Evolutionary conservation across 768 basidiomycete genomes (phyloP), one percentile per base, ranked within the genome.

Genomic region (Suillus fuscotomentosus): DNA sequence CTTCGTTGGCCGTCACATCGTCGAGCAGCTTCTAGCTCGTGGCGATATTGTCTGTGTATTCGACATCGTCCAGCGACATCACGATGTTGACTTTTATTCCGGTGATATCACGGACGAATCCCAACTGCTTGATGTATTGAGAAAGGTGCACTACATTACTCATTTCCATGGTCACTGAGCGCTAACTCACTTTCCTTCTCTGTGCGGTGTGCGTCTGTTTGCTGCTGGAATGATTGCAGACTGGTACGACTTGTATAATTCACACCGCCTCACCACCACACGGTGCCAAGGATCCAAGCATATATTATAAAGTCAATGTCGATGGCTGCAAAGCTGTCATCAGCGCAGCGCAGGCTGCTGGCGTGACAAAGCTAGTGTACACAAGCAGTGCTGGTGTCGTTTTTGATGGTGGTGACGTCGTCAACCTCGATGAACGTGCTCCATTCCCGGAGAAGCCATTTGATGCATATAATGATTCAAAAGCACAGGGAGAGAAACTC

Each of bases 391-490:
- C 94, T 2, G 94, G 95, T 41, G 92, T 97, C 20, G 86, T 93
- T 5, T 98, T 93, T 79, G 89, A 92, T 63, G 95, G 95, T 0
- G 78, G 78, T 20, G 87, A 95, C 76, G 82, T 95, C 60, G 84
- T 92, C 65, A 87, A 94, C 72, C 85, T 90, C 38, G 97, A 99
- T 76, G 97, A 99, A 78, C 87, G 97, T 10, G 75, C 92, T 47
- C 86, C 88, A 0, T 83, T 85, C 65, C 94, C 94, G 0, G 83
- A 84, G 48, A 85, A 85, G 43, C 86, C 88, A 5, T 82, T 95
- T 75, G 95, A 98, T 75, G 89, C 91, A 0, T 99, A 99, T 78
- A 98, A 96, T 72, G 90, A 91, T 64, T 94, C 95, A 14, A 99
- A 99, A 77, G 92, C 90, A 14, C 85, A 90, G 73, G 96, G 91